Evolutionary conservation across 768 basidiomycete species (phyloP).

Genomic region (Paxillus rubicundulus): DNA sequence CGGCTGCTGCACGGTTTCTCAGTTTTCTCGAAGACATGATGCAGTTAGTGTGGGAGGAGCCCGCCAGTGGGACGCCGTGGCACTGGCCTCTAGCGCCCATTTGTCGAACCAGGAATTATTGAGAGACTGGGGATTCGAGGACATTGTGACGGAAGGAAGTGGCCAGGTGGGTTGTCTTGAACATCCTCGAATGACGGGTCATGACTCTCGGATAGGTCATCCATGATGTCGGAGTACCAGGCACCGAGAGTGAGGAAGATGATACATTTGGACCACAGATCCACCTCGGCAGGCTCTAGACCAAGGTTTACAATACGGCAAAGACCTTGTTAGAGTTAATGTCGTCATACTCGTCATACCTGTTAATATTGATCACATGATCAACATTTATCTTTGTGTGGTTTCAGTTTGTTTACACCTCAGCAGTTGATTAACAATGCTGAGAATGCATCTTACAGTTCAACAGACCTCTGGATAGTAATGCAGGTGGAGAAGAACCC

Average conservation of each 20-base stretch:
- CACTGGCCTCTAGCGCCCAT: constrained; percentile 56
- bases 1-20: constrained; percentile 75
- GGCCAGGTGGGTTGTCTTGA: constrained; percentile 49
- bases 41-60: constrained; percentile 32
- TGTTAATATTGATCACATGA: too few species aligned
- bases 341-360: too few species aligned
- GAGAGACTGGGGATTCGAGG: constrained; percentile 82
- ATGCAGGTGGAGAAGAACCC: too few species aligned
- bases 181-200: background rate
- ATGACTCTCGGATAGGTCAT: constrained; percentile 49
- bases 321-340: too few species aligned
- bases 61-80: constrained; percentile 42
- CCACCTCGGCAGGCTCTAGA: constrained; percentile 19
- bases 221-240: constrained; percentile 67
- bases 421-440: too few species aligned
- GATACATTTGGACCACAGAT: constrained; percentile 55
- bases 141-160: constrained; percentile 51
- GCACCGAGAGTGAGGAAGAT: constrained; percentile 58
- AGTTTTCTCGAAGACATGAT: constrained; percentile 41
- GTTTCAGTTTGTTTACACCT: too few species aligned
- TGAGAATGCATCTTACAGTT: too few species aligned
- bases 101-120: constrained; percentile 51
- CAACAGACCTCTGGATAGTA: too few species aligned
- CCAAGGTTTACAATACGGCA: background rate
- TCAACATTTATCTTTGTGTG: too few species aligned